Conservation (phyloP, 768 basidiomycete genomes). For the Mrakia frigida region DNA sequence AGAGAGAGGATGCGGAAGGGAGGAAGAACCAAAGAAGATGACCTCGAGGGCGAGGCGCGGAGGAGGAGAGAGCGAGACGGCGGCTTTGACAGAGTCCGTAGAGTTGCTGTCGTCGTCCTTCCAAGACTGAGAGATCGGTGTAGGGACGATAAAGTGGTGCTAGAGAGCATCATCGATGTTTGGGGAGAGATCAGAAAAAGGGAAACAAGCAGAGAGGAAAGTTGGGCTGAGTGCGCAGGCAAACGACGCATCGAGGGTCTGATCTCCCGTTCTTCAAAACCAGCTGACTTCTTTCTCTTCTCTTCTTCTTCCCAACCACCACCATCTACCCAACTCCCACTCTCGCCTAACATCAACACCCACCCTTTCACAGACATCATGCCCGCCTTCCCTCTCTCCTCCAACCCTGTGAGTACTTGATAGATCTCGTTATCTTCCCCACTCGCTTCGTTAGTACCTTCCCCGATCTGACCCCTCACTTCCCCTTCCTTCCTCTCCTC, state of each 20-base stretch:
- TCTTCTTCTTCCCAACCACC: not conserved
- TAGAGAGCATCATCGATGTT: too few relatives aligned
- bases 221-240: not conserved
- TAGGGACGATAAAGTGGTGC: too few relatives aligned
- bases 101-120: too few relatives aligned
- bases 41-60: not conserved
- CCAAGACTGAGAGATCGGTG: too few relatives aligned
- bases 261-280: not conserved
- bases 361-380: constrained; percentile 21
- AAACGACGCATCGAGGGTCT: not conserved
- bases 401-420: constrained; percentile 16
- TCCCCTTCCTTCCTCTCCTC: not conserved
- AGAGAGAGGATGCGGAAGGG: not conserved
- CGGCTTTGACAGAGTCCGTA: too few relatives aligned
- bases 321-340: not conserved
- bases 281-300: not conserved
- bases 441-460: not conserved
- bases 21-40: not conserved
- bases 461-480: not conserved
- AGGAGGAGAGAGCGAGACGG: too few relatives aligned
- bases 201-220: too few relatives aligned
- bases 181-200: too few relatives aligned
- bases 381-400: constrained; percentile 3
- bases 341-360: constrained; percentile 5
- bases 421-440: not conserved